These are phyloP conservation scores for Ajuga reptans DNA, from an alignment of 305 asterid genomes.

Conservation along the genomic window DNA sequence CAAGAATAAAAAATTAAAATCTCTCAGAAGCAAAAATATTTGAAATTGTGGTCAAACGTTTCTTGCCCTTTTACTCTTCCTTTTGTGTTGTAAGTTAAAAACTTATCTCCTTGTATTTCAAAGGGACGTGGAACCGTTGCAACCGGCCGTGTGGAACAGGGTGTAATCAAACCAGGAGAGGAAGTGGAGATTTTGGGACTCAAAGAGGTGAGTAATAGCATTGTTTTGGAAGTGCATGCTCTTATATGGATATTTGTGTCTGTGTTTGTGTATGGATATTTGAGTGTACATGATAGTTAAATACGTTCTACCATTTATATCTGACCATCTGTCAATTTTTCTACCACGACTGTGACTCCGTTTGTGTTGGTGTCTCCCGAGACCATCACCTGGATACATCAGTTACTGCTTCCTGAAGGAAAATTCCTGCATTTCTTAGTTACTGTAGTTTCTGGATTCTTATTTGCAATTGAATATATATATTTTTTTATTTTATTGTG, in stretches of 20 bases:
- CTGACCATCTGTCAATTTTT: background rate
- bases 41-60: background rate
- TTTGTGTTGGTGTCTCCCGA: too few species aligned
- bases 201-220: constrained; percentile 45
- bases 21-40: background rate
- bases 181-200: constrained; percentile 93
- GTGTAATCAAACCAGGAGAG: constrained; percentile 78
- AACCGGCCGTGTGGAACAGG: constrained; percentile 98
- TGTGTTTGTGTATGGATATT: background rate
- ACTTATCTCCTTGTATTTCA: constrained; percentile 19
- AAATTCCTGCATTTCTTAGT: background rate
- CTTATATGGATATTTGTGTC: background rate
- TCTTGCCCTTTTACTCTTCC: background rate
- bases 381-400: background rate
- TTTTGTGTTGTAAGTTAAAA: background rate
- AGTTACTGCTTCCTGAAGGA: background rate
- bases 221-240: background rate
- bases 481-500: background rate
- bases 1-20: too few species aligned
- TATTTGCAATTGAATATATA: background rate
- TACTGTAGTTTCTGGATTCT: background rate
- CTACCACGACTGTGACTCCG: too few species aligned
- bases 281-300: too few species aligned
- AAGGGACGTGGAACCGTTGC: constrained; percentile 99
- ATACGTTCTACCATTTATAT: background rate